Base-by-base conservation (phyloP, 139 green algal genomes). In the Auxenochlorella protothecoides region DNA sequence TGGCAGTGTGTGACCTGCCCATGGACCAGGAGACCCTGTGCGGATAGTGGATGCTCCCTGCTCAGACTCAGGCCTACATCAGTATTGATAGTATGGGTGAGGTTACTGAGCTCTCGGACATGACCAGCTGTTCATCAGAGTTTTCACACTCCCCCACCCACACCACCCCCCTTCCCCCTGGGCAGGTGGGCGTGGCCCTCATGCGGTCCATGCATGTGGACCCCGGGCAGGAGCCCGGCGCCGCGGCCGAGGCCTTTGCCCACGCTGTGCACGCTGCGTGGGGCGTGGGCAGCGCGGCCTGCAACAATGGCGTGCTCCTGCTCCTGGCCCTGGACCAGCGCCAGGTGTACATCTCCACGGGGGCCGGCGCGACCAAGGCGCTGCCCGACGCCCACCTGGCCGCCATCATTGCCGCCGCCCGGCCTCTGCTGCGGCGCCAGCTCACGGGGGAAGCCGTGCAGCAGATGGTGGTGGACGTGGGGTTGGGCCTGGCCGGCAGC, bases 281-380 rank as follows among this genome's bases (percentile, higher is more conserved):
- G 87, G 87, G 88, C 16, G 85, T 92, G 5, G 88, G 88, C 62
- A 62, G 85, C 7, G 66, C 57, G 0, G 60, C 52, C 6, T 93
- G 88, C 80, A 74, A 86, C 74, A 86, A 91, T 64, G 88, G 88
- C n/a, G 73, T 91, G 10, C 55, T 92, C 10, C 16, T 92, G 7
- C 66, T 92, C 5, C 68, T 93, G 14, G 74, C 85, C n/a, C 59
- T 86, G 2, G 52, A 82, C 0, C 80, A 91, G 68, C 74, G 85
- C 0, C 82, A 91, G 77, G 71, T 78, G 9, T 85, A 80, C 74
- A 77, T 88, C 72, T 81, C 73, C 66, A 81, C 79, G 0, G 82
- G 79, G 0, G 44, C 60, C 54, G 80, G 76, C 9, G 74, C 76
- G 5, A 55, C 59, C 56, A 52, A 62, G 3, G 62, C 55, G 6